Evolutionary conservation across 2,329 filamentous ascomycete species (phyloP), one percentile per base, ranked within the genome.

Genomic region (Endoconidiophora polonica): DNA sequence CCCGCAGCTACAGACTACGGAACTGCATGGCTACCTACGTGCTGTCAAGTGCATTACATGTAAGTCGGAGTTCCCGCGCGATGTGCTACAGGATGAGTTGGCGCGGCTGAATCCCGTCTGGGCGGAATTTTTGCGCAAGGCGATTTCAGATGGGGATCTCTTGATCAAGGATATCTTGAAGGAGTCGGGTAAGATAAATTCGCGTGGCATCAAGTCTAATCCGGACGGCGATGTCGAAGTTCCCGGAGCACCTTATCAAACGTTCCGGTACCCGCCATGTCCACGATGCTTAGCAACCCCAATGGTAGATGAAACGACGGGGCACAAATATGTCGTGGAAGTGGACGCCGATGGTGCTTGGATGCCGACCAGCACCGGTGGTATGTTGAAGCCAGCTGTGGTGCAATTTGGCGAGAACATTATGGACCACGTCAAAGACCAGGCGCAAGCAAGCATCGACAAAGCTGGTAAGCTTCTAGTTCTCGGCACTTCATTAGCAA

Each of bases 381-480:
- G 90, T 2, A 77, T 96, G 37, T 63, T 98, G 50, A 96, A 96
- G 61, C 91, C 91, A 3, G 85, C 85, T 1, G 88, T 98, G 2
- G 80, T 88, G 58, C 95, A 96, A 86, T 96, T 96, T 62, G 91
- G 91, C 14, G 91, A 96, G 65, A 88, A 78, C 53, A 94, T 96
- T 46, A 69, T 76, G 0, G 63, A 66, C 1, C 59, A 66, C 1
- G 79, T 88, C 36, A 95, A 93, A 62, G 63, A 68, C 1, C 79
- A 78, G 0, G 90, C 88, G 1, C 88, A 96, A 60, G 67, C 77
- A 24, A 83, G 83, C 10, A 77, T 96, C 46, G 85, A 95, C 59
- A 72, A 73, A 24, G 83, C 86, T 1, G 79, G 78, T 4, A 76
- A 77, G 53, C 65, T 96, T 36, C 68, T 96, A 20, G 74, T 96